Percentiles rank a stretch among this genome's conserved stretches.
Evolutionary conservation across 129 eudicot species (phyloP).

Genomic region (Ambrosia trifida): DNA sequence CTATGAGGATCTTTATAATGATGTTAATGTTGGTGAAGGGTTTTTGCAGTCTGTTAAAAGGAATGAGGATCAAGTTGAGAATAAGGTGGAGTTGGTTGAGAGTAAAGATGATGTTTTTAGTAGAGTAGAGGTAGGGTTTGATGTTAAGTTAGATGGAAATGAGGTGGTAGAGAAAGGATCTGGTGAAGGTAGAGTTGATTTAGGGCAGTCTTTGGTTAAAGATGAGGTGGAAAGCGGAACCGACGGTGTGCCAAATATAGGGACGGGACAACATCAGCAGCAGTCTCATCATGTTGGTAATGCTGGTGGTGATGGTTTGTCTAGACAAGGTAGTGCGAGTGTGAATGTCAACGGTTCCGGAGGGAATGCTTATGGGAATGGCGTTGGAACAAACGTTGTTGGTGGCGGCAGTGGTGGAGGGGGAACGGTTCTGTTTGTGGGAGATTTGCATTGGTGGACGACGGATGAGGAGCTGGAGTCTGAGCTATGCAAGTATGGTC

Average conservation of each 20-base stretch:
- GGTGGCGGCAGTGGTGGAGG: slow-evolving; percentile 37
- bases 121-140: slow-evolving; percentile 40
- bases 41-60: slow-evolving; percentile 55
- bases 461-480: slow-evolving; percentile 81
- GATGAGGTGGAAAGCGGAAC: slow-evolving; percentile 41
- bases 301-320: slow-evolving; percentile 28
- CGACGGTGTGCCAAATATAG: slow-evolving; percentile 24
- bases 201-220: slow-evolving; percentile 47
- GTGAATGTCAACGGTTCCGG: slow-evolving; percentile 20
- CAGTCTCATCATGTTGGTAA: slow-evolving; percentile 37
- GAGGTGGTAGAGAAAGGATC: slow-evolving; percentile 38
- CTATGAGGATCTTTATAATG: slow-evolving; percentile 81
- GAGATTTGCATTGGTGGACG: slow-evolving; percentile 98
- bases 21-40: slow-evolving; percentile 86
- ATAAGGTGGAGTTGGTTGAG: slow-evolving; percentile 35
- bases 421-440: slow-evolving; percentile 66
- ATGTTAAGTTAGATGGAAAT: slow-evolving; percentile 34
- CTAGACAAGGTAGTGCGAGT: slow-evolving; percentile 17
- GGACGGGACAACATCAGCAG: slow-evolving; percentile 37
- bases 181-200: slow-evolving; percentile 56
- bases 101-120: slow-evolving; percentile 31
- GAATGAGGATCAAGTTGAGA: slow-evolving; percentile 45
- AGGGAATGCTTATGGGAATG: slow-evolving; percentile 33
- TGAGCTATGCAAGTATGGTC: slow-evolving; percentile 71
- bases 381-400: slow-evolving; percentile 22